Evolutionary conservation across 768 basidiomycete genomes (phyloP).

Genomic region (Trametes maxima): DNA sequence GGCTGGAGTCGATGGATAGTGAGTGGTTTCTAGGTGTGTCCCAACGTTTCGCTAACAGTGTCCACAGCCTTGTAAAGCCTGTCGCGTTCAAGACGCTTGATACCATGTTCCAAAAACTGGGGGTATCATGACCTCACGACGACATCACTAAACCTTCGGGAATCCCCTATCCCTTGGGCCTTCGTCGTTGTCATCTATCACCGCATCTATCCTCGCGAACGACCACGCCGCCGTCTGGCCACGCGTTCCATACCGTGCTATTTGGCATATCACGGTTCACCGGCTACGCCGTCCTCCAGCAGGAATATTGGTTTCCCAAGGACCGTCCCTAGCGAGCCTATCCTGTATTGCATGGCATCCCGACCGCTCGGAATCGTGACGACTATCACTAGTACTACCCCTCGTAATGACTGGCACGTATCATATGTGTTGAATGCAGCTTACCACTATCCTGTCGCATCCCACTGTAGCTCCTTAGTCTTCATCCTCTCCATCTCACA

Average conservation of each 20-base stretch:
- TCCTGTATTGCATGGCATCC: neutral
- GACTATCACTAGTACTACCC: neutral
- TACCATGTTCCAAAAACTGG: constrained; percentile 77
- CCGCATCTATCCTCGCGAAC: neutral
- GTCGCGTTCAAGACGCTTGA: constrained; percentile 93
- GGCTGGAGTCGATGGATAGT: constrained; percentile 96
- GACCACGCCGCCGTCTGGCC: too few relatives aligned
- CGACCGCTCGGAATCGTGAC: neutral
- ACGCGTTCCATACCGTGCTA: neutral
- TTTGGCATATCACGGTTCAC: neutral
- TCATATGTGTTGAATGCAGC: constrained; percentile 9
- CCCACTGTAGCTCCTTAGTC: constrained; percentile 22
- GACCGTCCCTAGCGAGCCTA: neutral
- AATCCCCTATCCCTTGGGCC: neutral
- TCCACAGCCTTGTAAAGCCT: constrained; percentile 83
- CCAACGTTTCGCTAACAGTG: neutral
- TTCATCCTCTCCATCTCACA: neutral
- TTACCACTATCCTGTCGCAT: neutral
- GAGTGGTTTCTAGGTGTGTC: constrained; percentile 38
- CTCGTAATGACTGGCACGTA: neutral
- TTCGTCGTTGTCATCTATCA: neutral
- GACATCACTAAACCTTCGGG: too few relatives aligned
- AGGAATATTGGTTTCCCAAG: neutral
- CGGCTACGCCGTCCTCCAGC: neutral
- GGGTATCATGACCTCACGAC: constrained; percentile 40